Evolutionary conservation across 768 basidiomycete genomes (phyloP), one percentile per base, ranked within the genome.

Genomic region (Amanita muscaria): DNA sequence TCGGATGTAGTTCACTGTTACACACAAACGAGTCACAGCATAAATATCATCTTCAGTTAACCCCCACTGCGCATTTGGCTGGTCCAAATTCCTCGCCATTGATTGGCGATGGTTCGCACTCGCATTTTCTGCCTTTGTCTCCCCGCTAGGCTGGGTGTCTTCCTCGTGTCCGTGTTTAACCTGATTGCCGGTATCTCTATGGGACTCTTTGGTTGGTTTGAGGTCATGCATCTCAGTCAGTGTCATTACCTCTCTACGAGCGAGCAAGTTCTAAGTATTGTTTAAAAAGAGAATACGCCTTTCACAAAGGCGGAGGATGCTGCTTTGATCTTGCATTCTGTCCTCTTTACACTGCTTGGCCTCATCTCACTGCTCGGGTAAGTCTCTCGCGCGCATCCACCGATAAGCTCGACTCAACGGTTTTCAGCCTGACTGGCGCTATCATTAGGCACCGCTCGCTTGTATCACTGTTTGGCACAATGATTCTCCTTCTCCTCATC

Each of bases 91-190:
- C 0, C 15, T 36, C 44, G 44, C 38, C 44, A 30, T 45, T 38
- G 44, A 45, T 29, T 38, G 36, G 39, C 44, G 36, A 31, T 46
- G 44, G 66, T 74, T 53, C 73, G 68, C 48, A 70, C 73, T 15
- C 72, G 70, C 51, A 76, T 64, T 54, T 80, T 80, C 60, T 79
- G 76, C 61, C 78, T 73, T 62, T 80, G 77, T 63, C 68, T 80
- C 55, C 80, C 78, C 22, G 79, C 80, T 57, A 70, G 79, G 53
- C 65, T 77, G 44, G 78, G 79, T 48, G 76, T 80, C 33, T 75
- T 79, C 58, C 73, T 79, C 30, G 40, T 61, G 31, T 55, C 72
- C 54, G 59, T 71, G 31, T 57, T 80, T 48, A 65, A 70, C 43
- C 54, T 76, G 48, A 49, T 65, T 35, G 62, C 65, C 15, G 76